These are phyloP conservation scores for Glycine soja DNA, from an alignment of 306 rosid species.

Conservation along the genomic window DNA sequence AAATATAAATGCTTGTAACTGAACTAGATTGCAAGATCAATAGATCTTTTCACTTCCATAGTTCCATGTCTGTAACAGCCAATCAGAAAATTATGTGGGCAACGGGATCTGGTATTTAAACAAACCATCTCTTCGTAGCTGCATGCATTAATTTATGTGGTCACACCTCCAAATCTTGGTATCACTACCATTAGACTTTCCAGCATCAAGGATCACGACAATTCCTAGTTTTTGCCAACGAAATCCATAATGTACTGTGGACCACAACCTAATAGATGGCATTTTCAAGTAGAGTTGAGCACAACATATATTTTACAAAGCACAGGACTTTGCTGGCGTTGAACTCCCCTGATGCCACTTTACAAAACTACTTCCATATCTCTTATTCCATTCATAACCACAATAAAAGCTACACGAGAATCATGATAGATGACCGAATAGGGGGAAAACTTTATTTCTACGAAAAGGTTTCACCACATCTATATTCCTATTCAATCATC, in stretches of 20 bases:
- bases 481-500: slow-evolving; percentile 28
- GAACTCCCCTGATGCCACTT: background rate
- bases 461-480: background rate
- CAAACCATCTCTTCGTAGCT: background rate
- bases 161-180: too few species aligned
- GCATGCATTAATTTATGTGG: too few species aligned
- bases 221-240: too few species aligned
- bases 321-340: background rate
- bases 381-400: background rate
- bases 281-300: background rate
- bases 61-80: background rate
- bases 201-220: too few species aligned
- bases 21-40: background rate
- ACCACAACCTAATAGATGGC: background rate
- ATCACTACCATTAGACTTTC: too few species aligned
- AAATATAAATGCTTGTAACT: too few species aligned
- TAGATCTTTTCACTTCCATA: background rate
- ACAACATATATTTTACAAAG: background rate
- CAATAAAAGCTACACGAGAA: background rate
- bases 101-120: background rate
- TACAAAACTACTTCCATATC: background rate
- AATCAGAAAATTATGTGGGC: background rate
- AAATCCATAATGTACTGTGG: too few species aligned
- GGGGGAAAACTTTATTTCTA: background rate
- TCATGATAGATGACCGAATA: background rate